Evolutionary conservation across 2,329 filamentous ascomycete genomes (phyloP).

Genomic region (Clathrospora elynae): DNA sequence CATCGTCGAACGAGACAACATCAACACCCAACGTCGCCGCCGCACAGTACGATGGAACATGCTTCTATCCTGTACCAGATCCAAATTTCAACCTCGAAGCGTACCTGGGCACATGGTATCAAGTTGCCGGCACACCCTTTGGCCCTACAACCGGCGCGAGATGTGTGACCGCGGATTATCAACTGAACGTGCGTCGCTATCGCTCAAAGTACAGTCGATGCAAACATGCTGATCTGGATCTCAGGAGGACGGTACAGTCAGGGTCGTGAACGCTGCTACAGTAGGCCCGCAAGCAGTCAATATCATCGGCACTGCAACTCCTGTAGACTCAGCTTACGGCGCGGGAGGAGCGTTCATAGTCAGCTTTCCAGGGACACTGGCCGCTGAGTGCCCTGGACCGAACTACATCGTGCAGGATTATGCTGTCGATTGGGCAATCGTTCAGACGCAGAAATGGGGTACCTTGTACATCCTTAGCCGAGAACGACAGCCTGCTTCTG

Average conservation of each 20-base stretch:
- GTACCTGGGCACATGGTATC: constrained; percentile 40
- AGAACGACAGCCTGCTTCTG: constrained; percentile 25
- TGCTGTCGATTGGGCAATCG: constrained; percentile 33
- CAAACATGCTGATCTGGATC: neutral
- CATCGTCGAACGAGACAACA: constrained; percentile 14
- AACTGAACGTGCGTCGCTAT: constrained; percentile 23
- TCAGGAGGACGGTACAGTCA: constrained; percentile 31
- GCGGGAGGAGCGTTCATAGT: constrained; percentile 31
- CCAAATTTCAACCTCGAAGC: constrained; percentile 32
- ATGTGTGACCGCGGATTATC: constrained; percentile 33
- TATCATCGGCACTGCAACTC: constrained; percentile 31
- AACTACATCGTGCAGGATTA: constrained; percentile 43
- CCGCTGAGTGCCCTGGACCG: constrained; percentile 28
- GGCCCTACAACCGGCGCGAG: constrained; percentile 32
- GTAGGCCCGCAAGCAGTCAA: constrained; percentile 19
- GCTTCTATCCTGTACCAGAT: constrained; percentile 36
- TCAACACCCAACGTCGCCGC: constrained; percentile 22
- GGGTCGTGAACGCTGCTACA: constrained; percentile 31
- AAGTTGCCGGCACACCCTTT: constrained; percentile 40
- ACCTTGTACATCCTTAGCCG: constrained; percentile 38
- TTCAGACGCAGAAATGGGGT: constrained; percentile 38
- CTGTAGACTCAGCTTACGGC: constrained; percentile 28
- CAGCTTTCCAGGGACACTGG: constrained; percentile 27
- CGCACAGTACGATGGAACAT: constrained; percentile 34
- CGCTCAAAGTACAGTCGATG: neutral